Evolutionary conservation across 108 stramenopile genomes (phyloP), one percentile per base, ranked within the genome.

Genomic region (Fistulifera pelliculosa): DNA sequence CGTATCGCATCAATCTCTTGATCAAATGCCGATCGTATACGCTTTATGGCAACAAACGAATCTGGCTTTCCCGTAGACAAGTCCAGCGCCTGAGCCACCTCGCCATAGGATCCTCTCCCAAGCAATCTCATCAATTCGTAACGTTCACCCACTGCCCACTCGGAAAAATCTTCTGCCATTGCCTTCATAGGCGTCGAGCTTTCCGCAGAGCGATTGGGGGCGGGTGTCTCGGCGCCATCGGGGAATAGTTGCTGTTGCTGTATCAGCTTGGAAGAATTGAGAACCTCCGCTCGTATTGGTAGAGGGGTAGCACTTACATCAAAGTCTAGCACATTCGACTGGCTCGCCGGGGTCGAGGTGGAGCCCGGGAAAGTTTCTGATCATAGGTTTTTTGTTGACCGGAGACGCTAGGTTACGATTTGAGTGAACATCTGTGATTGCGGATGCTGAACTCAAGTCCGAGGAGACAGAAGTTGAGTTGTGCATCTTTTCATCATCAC

Each of bases 81-180:
- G 67, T 99, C 95, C 25, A 75, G 55, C 15, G 94, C 96, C 70
- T 99, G 94, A 17, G 94, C 98, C 26, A 99, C 98, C 61, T 97
- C 93, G 6, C 98, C 98, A 56, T 99, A 99, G 11, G 88, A 89
- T 13, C 98, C 98, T 40, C 82, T 70, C 3, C 98, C 98, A 23
- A 99, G 70, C 41, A 90, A 77, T 21, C 94, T 67, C 41, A 83
- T 61, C 47, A 94, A 41, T 56, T 90, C 60, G 66, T 94, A 97
- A 19, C 93, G 80, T 56, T 77, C 75, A 8, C 93, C 93, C 25
- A 97, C 92, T n/a, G 83, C 77, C 96, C 96, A 97, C 39, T 82
- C 74, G 0, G 79, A 75, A 69, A 93, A 94, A 25, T 88, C 84
- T 39, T 73, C 71, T n/a, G 73, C 21, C 25, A 70, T 11, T 11